phyloP scores from a whole-genome alignment of 2,329 filamentous ascomycete genomes.

The Exophiala calicioides region DNA sequence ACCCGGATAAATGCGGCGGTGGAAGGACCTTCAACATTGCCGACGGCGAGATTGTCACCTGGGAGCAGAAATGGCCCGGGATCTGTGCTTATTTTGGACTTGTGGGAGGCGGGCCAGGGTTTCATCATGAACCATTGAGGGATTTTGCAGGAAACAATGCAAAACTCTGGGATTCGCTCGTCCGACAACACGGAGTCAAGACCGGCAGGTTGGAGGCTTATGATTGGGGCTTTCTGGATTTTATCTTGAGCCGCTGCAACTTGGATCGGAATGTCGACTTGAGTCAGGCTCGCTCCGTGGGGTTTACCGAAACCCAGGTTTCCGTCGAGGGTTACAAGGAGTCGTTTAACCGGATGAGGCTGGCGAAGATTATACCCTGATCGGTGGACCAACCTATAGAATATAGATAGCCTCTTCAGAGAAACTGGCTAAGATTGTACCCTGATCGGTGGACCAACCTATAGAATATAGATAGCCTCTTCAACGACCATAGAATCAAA shows the following conservation, averaged over 20 bases:
- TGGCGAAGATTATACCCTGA: constrained; percentile 29
- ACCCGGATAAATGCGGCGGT: constrained; percentile 30
- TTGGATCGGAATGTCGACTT: constrained; percentile 34
- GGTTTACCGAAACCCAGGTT: constrained; percentile 29
- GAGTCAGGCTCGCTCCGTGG: constrained; percentile 24
- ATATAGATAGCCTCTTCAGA: no score
- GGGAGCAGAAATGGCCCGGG: constrained; percentile 34
- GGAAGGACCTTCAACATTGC: constrained; percentile 35
- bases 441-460: no score
- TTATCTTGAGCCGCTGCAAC: constrained; percentile 28
- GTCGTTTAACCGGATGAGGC: constrained; percentile 33
- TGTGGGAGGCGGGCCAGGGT: constrained; percentile 30
- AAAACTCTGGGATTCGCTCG: constrained; percentile 23
- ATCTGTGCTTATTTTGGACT: constrained; percentile 38
- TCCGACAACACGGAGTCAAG: constrained; percentile 20
- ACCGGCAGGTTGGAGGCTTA: constrained; percentile 23
- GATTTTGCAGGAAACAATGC: constrained; percentile 27
- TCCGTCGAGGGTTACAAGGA: constrained; percentile 27
- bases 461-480: no score
- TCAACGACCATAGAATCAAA: no score
- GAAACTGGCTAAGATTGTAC: no score
- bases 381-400: no score
- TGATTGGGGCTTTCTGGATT: constrained; percentile 26
- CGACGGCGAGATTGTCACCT: constrained; percentile 32
- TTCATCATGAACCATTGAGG: constrained; percentile 14